Base-by-base conservation (phyloP, 2,329 filamentous ascomycete genomes). In the Ascochyta clinopodiicola region DNA sequence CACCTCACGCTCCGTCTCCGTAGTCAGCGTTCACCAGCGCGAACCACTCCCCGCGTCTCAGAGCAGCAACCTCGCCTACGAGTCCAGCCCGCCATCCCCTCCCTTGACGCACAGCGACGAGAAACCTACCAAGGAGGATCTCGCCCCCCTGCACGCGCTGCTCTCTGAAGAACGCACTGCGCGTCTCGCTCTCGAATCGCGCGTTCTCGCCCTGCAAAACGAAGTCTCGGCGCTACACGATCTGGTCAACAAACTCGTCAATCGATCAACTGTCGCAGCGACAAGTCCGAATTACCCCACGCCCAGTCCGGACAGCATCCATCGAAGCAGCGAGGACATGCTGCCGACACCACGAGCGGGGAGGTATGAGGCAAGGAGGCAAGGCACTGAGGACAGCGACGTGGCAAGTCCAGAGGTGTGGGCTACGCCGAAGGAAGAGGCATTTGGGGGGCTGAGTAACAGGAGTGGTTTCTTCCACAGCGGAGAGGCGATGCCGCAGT, bases 351-450 rank as follows among this genome's bases (percentile, higher is more conserved):
- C 72, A 0, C 54, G 68, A 4, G 68, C 70, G 12, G 60, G 53
- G 15, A 17, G 49, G 22, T 47, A 58, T 15, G 50, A 44, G 25
- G 56, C 38, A 6, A 5, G 31, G 1, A 42, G 46, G 19, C 52
- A 56, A 27, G 52, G 24, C 0, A 51, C 52, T 0, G 46, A 51
- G 3, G 52, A 56, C 29, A 56, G 54, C n/a, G 68, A 71, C 15
- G 66, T 67, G 1, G 53, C 58, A 7, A 73, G 68, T 45, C 70
- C 70, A 2, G 73, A 75, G 21, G 64, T 62, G 2, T 75, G 70
- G 70, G 69, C 68, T 5, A 75, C 73, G 56, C 73, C 73, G 1
- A 73, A 69, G 73, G 60, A 83, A 75, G 57, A 63, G 50, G 10
- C 36, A 15, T 51, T 56, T 38, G 52, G 44, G 9, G 48, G 27